Percentiles rank a stretch among this genome's conserved stretches.
phyloP scores from a whole-genome alignment of 768 basidiomycete genomes.

The Rhodotorula kratochvilovae region DNA sequence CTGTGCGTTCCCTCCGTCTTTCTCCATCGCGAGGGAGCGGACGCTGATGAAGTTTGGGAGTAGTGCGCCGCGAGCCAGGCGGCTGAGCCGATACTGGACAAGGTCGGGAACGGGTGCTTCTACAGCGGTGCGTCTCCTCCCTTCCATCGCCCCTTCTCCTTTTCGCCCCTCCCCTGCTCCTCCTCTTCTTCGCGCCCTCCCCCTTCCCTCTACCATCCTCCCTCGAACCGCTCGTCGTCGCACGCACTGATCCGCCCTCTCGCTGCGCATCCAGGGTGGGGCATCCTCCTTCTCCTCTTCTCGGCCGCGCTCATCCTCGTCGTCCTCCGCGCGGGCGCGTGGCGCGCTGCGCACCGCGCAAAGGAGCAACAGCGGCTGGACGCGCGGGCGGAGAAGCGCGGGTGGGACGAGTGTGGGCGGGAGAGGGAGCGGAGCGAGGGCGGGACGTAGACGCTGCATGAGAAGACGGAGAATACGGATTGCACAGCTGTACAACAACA shows the following conservation, averaged over 20 bases:
- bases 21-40: neutral
- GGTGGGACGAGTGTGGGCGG: too few species aligned
- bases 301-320: slow-evolving; percentile 9
- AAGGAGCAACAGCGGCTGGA: too few species aligned
- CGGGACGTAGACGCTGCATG: too few species aligned
- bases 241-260: too few species aligned
- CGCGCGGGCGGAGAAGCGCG: too few species aligned
- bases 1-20: slow-evolving; percentile 41
- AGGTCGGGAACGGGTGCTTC: slow-evolving; percentile 38
- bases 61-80: slow-evolving; percentile 59
- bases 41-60: neutral
- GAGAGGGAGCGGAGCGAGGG: too few species aligned
- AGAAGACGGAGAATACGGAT: too few species aligned
- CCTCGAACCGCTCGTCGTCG: too few species aligned
- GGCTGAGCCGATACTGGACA: slow-evolving; percentile 66
- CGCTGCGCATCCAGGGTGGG: slow-evolving; percentile 31
- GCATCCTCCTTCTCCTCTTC: slow-evolving; percentile 48
- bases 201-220: neutral
- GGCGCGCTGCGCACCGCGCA: slow-evolving; percentile 7
- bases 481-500: too few species aligned
- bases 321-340: neutral
- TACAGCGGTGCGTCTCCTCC: slow-evolving; percentile 19
- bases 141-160: too few species aligned
- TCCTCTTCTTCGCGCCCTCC: too few species aligned
- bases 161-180: neutral